A percentile compares a stretch with the other conserved stretches of the same genome.
Conservation (phyloP, 352 stramenopile species). For the Peronospora farinosa region DNA sequence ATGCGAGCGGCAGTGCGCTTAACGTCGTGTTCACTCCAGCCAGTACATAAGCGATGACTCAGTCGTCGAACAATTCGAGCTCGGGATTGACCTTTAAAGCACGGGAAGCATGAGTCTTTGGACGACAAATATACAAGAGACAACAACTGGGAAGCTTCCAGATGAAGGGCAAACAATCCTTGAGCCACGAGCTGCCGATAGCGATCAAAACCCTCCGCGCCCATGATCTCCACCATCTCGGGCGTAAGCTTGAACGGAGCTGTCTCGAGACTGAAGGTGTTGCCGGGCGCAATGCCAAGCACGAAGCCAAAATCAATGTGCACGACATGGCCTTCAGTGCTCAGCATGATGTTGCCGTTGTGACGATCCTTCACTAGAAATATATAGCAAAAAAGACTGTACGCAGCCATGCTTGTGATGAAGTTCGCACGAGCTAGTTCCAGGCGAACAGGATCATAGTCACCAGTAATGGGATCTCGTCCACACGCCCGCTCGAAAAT, state of each 20-base stretch:
- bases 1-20: constrained; percentile 50
- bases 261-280: constrained; percentile 94
- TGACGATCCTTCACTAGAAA: constrained; percentile 97
- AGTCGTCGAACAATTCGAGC: constrained; percentile 42
- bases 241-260: constrained; percentile 97
- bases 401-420: constrained; percentile 91
- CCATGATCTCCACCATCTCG: constrained; percentile 95
- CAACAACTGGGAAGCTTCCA: constrained; percentile 89
- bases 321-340: constrained; percentile 91
- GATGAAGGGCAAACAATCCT: constrained; percentile 91
- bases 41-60: constrained; percentile 53
- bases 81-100: constrained; percentile 65
- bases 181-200: constrained; percentile 91
- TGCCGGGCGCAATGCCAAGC: constrained; percentile 94
- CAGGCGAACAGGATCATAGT: constrained; percentile 37
- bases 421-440: constrained; percentile 90
- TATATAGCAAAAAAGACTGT: constrained; percentile 95
- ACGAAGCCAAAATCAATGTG: constrained; percentile 99
- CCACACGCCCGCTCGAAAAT: constrained; percentile 52
- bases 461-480: constrained; percentile 33
- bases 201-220: constrained; percentile 76
- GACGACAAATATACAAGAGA: constrained; percentile 88
- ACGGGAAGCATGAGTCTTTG: constrained; percentile 90
- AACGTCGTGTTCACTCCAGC: constrained; percentile 45
- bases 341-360: constrained; percentile 98